These are phyloP conservation scores for Calonectria multiphialidica DNA, from an alignment of 2,329 filamentous ascomycete species.

Conservation along the genomic window DNA sequence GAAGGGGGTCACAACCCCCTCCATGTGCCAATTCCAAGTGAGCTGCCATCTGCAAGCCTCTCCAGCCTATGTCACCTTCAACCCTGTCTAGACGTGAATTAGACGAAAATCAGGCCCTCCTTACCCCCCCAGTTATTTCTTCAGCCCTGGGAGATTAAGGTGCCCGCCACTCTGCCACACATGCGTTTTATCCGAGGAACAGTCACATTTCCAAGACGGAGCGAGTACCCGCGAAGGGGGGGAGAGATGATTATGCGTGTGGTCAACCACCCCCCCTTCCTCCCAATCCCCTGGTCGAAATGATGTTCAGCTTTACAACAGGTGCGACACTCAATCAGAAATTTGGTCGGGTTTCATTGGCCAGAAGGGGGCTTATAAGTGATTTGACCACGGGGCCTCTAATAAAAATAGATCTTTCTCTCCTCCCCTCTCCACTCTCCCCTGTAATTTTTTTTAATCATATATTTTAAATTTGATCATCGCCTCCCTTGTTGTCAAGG, in stretches of 20 bases:
- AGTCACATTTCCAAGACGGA: neutral
- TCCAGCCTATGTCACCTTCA: neutral
- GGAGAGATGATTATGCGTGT: neutral
- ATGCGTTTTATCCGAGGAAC: neutral
- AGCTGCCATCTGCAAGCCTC: neutral
- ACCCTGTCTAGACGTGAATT: neutral
- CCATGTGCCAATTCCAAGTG: neutral
- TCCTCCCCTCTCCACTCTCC: too few relatives aligned
- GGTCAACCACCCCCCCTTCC: neutral
- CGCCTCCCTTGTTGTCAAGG: neutral
- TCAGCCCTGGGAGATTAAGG: conserved; percentile 3
- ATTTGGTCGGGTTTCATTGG: neutral
- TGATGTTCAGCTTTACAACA: conserved; percentile 4
- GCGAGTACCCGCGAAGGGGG: conserved; percentile 1
- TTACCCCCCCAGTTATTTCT: too few relatives aligned
- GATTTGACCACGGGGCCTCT: neutral
- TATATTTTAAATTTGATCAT: neutral
- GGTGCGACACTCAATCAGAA: neutral
- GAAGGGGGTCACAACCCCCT: neutral
- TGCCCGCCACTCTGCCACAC: neutral
- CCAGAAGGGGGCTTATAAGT: neutral
- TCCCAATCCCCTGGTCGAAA: neutral
- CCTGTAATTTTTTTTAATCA: neutral
- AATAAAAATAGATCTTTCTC: neutral
- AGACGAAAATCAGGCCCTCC: neutral